Evolutionary conservation across 2,329 filamentous ascomycete genomes (phyloP).

Genomic region (Clarireedia homoeocarpa): DNA sequence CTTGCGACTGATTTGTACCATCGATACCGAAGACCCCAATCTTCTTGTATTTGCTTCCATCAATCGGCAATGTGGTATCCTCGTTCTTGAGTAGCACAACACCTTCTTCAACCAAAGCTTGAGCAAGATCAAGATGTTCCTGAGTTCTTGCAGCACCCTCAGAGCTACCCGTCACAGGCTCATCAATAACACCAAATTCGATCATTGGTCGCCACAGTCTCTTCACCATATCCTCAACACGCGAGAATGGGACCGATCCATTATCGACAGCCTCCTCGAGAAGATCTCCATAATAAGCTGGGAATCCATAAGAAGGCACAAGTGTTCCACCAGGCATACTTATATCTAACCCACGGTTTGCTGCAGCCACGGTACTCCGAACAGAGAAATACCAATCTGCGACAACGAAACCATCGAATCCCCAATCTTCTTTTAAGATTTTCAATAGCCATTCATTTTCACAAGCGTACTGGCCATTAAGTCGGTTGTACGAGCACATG

Average conservation of each 20-base stretch:
- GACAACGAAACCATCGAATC: conserved; percentile 78
- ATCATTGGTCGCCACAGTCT: conserved; percentile 30
- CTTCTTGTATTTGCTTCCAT: background rate
- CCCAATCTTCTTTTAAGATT: conserved; percentile 73
- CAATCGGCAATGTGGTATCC: background rate
- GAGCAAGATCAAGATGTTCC: background rate
- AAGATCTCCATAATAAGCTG: conserved; percentile 17
- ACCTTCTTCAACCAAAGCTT: background rate
- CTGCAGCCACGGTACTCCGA: conserved; percentile 66
- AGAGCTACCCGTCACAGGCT: background rate
- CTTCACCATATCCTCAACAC: conserved; percentile 56
- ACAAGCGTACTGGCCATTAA: conserved; percentile 62
- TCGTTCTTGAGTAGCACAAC: background rate
- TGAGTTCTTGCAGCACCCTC: background rate
- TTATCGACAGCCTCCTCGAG: conserved; percentile 48
- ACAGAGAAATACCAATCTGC: conserved; percentile 81
- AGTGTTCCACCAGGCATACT: conserved; percentile 16
- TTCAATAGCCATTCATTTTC: conserved; percentile 74
- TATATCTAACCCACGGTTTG: conserved; percentile 73
- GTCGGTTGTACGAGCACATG: conserved; percentile 75
- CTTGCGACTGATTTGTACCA: background rate
- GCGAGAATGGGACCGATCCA: conserved; percentile 56
- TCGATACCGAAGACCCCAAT: background rate
- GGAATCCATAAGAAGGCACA: conserved; percentile 1
- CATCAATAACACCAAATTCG: background rate